phyloP scores from a whole-genome alignment of 345 rosid species.

The Viola odorata region DNA sequence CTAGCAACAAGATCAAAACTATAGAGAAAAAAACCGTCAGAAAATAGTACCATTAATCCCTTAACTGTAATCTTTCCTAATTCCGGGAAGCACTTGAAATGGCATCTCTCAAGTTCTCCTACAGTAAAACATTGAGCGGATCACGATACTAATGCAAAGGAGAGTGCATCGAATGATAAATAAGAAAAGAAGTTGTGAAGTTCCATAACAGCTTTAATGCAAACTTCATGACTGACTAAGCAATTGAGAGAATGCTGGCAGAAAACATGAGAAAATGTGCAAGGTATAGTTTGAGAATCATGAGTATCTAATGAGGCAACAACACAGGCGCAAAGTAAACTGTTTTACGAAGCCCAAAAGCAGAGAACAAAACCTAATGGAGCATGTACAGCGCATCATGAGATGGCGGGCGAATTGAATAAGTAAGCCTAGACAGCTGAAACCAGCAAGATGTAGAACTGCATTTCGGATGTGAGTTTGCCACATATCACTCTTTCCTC shows the following conservation, averaged over 20 bases:
- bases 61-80: slow-evolving; percentile 42
- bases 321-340: not conserved
- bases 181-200: too few relatives aligned
- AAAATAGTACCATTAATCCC: slow-evolving; percentile 37
- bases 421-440: not conserved
- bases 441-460: too few relatives aligned
- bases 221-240: too few relatives aligned
- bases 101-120: slow-evolving; percentile 52
- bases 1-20: not conserved
- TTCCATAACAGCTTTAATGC: too few relatives aligned
- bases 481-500: too few relatives aligned
- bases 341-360: not conserved
- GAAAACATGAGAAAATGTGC: too few relatives aligned
- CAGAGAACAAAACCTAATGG: not conserved
- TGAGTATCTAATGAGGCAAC: not conserved
- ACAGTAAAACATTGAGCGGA: slow-evolving; percentile 9
- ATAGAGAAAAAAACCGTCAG: not conserved
- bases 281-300: too few relatives aligned
- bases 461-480: too few relatives aligned
- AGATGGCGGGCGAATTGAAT: not conserved
- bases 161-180: too few relatives aligned
- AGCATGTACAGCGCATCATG: not conserved
- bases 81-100: slow-evolving; percentile 36
- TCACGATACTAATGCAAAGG: too few relatives aligned
- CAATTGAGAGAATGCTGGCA: too few relatives aligned